Conservation (phyloP, 2,329 filamentous ascomycete genomes). For the Cladophialophora carrionii region DNA sequence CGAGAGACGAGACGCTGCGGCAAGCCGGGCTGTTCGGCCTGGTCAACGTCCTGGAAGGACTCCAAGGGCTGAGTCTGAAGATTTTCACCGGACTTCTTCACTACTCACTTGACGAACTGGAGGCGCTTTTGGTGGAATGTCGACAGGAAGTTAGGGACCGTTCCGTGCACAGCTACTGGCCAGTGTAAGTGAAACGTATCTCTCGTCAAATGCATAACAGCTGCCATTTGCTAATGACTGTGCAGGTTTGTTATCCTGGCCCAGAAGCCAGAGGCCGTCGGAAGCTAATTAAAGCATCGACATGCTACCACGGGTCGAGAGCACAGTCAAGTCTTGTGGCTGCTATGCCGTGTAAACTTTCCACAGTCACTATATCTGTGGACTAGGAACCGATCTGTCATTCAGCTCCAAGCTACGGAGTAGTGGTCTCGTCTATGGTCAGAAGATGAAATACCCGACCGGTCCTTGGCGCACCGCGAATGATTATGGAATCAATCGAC, state of each 20-base stretch:
- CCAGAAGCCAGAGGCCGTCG: not conserved
- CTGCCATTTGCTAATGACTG: not conserved
- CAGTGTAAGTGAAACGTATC: constrained; percentile 14
- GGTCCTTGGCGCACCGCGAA: not conserved
- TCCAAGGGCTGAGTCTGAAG: constrained; percentile 28
- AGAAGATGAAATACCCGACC: not conserved
- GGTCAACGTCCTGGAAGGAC: constrained; percentile 26
- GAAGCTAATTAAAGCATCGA: not conserved
- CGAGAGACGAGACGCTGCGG: constrained; percentile 40
- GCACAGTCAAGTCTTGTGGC: not conserved
- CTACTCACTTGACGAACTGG: constrained; percentile 39
- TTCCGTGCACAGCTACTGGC: constrained; percentile 24
- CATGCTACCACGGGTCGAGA: not conserved
- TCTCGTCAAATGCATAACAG: not conserved
- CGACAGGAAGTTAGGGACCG: constrained; percentile 24
- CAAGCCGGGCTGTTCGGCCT: constrained; percentile 31
- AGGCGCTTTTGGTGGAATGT: constrained; percentile 34
- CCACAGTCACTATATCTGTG: not conserved
- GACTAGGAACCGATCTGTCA: not conserved
- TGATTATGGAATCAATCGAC: not conserved
- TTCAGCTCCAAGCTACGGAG: too few species aligned
- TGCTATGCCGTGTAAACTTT: not conserved
- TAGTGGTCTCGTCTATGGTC: not conserved
- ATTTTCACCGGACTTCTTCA: constrained; percentile 39
- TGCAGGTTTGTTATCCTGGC: constrained; percentile 11